A percentile compares a stretch with the other conserved stretches of the same genome.
phyloP scores from a whole-genome alignment of 2,329 filamentous ascomycete genomes.

The Colletotrichum sp. region DNA sequence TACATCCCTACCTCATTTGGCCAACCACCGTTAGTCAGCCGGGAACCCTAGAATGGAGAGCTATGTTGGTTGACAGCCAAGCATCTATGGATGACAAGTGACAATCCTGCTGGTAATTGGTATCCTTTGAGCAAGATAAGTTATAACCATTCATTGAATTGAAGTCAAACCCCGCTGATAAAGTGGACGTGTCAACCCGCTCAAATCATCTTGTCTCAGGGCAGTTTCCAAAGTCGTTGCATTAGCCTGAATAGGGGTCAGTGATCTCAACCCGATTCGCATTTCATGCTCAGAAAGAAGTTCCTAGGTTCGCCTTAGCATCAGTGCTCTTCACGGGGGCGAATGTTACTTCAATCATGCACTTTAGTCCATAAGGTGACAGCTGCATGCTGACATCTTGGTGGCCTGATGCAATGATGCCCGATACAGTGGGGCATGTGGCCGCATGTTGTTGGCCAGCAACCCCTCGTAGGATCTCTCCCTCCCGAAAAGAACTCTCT shows the following conservation, averaged over 20 bases:
- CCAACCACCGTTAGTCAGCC: background rate
- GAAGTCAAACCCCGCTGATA: no score
- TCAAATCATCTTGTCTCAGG: no score
- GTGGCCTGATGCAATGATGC: background rate
- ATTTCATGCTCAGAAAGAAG: background rate
- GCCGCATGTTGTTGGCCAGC: background rate
- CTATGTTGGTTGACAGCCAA: background rate
- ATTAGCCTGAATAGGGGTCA: background rate
- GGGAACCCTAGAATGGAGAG: background rate
- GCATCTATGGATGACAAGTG: background rate
- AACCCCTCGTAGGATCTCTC: background rate
- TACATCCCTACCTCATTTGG: background rate
- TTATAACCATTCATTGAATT: no score
- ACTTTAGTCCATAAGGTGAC: background rate
- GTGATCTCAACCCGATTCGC: background rate
- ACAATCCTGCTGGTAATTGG: fast-evolving
- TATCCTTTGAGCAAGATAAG: background rate
- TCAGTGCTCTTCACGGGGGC: background rate
- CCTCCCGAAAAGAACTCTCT: background rate
- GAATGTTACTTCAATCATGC: background rate
- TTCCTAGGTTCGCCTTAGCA: background rate
- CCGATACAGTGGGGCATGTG: background rate
- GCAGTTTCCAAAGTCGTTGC: background rate
- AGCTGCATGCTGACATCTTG: background rate
- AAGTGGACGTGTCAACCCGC: background rate